Conservation (phyloP, 2,329 filamentous ascomycete genomes). For the Pseudogymnoascus sp. region DNA sequence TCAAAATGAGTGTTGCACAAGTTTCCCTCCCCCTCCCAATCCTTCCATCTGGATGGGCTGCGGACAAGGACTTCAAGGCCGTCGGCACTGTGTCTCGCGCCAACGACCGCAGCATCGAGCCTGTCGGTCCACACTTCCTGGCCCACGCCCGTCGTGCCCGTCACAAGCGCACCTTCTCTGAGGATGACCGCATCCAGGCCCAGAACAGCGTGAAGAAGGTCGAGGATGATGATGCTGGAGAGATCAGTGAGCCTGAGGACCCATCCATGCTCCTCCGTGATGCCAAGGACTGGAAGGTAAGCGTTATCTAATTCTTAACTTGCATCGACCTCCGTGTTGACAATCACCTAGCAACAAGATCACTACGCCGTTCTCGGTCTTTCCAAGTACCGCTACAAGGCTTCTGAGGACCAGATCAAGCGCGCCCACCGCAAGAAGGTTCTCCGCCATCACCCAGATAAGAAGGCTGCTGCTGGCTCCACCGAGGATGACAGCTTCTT, state of each 20-base stretch:
- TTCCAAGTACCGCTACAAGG: constrained; percentile 83
- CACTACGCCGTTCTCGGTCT: constrained; percentile 96
- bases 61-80: constrained; percentile 87
- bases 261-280: constrained; percentile 84
- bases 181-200: constrained; percentile 96
- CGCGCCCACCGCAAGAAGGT: constrained; percentile 99
- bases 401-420: constrained; percentile 98
- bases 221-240: constrained; percentile 80
- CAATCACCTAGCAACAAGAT: constrained; percentile 63
- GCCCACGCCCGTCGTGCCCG: constrained; percentile 92
- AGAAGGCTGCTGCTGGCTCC: constrained; percentile 85
- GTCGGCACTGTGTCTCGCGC: constrained; percentile 68
- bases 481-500: constrained; percentile 97
- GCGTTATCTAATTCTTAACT: constrained; percentile 18
- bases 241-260: constrained; percentile 91
- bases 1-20: constrained; percentile 14
- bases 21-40: constrained; percentile 60
- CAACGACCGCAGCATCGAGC: constrained; percentile 83
- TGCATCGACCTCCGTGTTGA: constrained; percentile 13
- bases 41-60: constrained; percentile 72
- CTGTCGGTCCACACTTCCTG: constrained; percentile 94
- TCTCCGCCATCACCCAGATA: constrained; percentile 96
- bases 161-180: constrained; percentile 95
- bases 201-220: constrained; percentile 92
- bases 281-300: constrained; percentile 98